Evolutionary conservation across 768 basidiomycete genomes (phyloP).

Genomic region (Boletus subparvulus): DNA sequence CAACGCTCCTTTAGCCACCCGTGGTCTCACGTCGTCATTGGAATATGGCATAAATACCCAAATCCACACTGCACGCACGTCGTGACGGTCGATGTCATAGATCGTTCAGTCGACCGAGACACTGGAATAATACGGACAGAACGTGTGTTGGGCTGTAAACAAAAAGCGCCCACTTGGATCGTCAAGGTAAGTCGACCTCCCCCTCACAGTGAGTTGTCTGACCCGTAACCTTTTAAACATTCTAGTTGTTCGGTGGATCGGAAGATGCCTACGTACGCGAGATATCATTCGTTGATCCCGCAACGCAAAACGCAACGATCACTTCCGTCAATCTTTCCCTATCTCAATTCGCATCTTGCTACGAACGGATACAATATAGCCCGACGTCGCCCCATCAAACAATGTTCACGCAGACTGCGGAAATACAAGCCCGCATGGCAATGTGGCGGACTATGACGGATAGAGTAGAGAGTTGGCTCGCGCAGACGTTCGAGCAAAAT

Average conservation of each 20-base stretch:
- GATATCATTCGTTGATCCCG: slow-evolving; percentile 89
- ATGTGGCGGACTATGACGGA: slow-evolving; percentile 82
- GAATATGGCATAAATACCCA: slow-evolving; percentile 96
- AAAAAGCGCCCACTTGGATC: slow-evolving; percentile 89
- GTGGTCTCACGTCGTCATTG: slow-evolving; percentile 88
- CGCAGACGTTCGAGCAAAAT: slow-evolving; percentile 89
- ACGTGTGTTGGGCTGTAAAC: slow-evolving; percentile 86
- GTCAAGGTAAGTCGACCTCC: slow-evolving; percentile 66
- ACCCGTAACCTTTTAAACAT: background rate
- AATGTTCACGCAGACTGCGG: slow-evolving; percentile 84
- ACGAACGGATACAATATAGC: slow-evolving; percentile 85
- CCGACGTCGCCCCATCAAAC: slow-evolving; percentile 68
- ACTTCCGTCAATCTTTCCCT: slow-evolving; percentile 92
- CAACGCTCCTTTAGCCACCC: slow-evolving; percentile 58
- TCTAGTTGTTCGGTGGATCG: slow-evolving; percentile 84
- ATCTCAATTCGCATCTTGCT: slow-evolving; percentile 92
- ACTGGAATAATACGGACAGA: slow-evolving; percentile 93
- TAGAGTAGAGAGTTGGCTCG: slow-evolving; percentile 81
- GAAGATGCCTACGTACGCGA: slow-evolving; percentile 95
- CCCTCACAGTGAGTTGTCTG: slow-evolving; percentile 5
- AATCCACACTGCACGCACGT: slow-evolving; percentile 91
- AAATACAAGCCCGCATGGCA: slow-evolving; percentile 80
- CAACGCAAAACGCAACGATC: slow-evolving; percentile 74
- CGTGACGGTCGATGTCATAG: slow-evolving; percentile 81
- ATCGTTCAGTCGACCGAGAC: slow-evolving; percentile 76